These are phyloP conservation scores for Rhizoclosmatium globosum DNA, from an alignment of 192 early-diverging fungal genomes.

Conservation along the genomic window DNA sequence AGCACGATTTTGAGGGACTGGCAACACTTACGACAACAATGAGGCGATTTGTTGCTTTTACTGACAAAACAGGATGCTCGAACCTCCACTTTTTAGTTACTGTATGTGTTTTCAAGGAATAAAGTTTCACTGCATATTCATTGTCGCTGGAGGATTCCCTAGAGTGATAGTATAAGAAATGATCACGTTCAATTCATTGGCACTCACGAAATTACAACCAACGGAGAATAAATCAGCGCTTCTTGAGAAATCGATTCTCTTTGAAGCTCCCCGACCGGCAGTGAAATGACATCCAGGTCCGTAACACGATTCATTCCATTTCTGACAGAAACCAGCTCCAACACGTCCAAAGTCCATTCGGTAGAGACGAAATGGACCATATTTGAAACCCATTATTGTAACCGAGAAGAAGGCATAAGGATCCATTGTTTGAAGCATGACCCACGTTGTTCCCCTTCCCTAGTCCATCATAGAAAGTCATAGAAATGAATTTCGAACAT, in stretches of 20 bases:
- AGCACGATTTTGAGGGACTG: background rate
- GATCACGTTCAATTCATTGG: no score
- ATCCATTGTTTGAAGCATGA: conserved; percentile 20
- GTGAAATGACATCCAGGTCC: conserved; percentile 54
- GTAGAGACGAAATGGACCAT: conserved; percentile 70
- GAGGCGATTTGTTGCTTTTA: conserved; percentile 65
- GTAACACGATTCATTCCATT: conserved; percentile 54
- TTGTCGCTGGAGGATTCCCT: conserved; percentile 17
- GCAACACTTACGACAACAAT: conserved; percentile 66
- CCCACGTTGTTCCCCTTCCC: background rate
- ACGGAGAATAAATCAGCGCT: background rate
- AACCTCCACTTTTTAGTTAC: conserved; percentile 59
- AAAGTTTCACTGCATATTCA: conserved; percentile 52
- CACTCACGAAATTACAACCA: conserved; percentile 20
- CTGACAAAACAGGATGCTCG: conserved; percentile 50
- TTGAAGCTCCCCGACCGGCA: background rate
- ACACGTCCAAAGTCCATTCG: conserved; percentile 73
- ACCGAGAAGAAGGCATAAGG: conserved; percentile 68
- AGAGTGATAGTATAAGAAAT: no score
- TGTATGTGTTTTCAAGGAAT: conserved; percentile 64
- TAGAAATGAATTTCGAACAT: conserved; percentile 5
- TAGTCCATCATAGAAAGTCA: background rate
- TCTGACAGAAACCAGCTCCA: conserved; percentile 58
- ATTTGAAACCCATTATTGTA: conserved; percentile 80
- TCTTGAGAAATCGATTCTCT: background rate